Percentiles rank a stretch among this genome's conserved stretches.
Evolutionary conservation across 2,329 filamentous ascomycete genomes (phyloP).

Genomic region (Pseudogymnoascus sp.): DNA sequence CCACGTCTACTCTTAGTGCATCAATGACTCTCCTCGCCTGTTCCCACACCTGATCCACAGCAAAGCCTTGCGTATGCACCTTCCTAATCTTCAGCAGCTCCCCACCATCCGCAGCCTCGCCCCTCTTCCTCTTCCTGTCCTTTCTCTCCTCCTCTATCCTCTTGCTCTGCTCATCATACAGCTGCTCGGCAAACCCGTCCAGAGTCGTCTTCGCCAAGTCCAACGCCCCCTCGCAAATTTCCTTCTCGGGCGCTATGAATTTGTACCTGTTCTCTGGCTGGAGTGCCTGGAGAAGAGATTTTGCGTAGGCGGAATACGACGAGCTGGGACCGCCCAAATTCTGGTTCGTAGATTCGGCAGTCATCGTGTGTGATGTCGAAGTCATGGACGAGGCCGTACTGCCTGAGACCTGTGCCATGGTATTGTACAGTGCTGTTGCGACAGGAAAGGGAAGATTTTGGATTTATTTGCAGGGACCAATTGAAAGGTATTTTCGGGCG

Average conservation of each 20-base stretch:
- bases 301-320: constrained; percentile 31
- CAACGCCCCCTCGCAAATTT: constrained; percentile 62
- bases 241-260: constrained; percentile 66
- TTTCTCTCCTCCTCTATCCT: constrained; percentile 59
- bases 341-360: constrained; percentile 36
- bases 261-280: constrained; percentile 27
- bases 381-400: constrained; percentile 54
- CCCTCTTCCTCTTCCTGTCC: constrained; percentile 66
- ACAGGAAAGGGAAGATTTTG: constrained; percentile 6
- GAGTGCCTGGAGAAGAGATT: constrained; percentile 21
- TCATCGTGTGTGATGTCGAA: constrained; percentile 58
- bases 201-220: constrained; percentile 72
- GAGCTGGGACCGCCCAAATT: constrained; percentile 23
- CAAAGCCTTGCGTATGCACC: constrained; percentile 80
- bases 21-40: constrained; percentile 80
- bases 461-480: constrained; percentile 10
- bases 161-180: constrained; percentile 65
- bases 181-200: constrained; percentile 66
- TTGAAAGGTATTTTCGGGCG: constrained; percentile 9
- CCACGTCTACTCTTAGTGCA: constrained; percentile 48
- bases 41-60: constrained; percentile 85
- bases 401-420: constrained; percentile 14
- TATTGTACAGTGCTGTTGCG: constrained; percentile 1
- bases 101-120: constrained; percentile 36
- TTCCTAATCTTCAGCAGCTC: constrained; percentile 66